Percentiles rank a stretch among this genome's conserved stretches.
phyloP scores from a whole-genome alignment of 768 basidiomycete species.

The Psilocybe tampanensis region DNA sequence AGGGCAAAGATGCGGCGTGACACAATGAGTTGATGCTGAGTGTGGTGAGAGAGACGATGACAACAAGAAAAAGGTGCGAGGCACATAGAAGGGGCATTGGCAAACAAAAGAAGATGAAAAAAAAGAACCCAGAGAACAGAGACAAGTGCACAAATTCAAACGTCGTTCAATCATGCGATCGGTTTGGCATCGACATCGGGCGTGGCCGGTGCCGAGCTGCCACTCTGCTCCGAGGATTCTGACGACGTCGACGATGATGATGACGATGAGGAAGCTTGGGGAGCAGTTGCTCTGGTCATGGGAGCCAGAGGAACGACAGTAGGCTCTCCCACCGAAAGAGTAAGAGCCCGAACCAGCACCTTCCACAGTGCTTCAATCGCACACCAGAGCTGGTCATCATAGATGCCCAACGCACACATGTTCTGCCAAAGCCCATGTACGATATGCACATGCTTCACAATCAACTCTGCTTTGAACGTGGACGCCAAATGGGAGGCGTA shows the following conservation, averaged over 20 bases:
- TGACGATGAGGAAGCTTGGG: background rate
- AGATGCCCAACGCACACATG: slow-evolving; percentile 67
- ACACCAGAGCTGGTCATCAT: slow-evolving; percentile 67
- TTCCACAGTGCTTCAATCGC: slow-evolving; percentile 71
- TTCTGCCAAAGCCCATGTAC: slow-evolving; percentile 77
- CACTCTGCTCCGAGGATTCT: too few relatives aligned
- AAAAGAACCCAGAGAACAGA: too few relatives aligned
- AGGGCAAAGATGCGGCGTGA: too few relatives aligned
- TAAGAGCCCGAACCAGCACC: slow-evolving; percentile 61
- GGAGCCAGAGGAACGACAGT: slow-evolving; percentile 4
- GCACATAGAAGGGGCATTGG: too few relatives aligned
- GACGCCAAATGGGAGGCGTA: slow-evolving; percentile 38
- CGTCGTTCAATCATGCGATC: too few relatives aligned
- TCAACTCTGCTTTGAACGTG: slow-evolving; percentile 45
- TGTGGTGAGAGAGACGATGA: too few relatives aligned
- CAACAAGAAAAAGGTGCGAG: too few relatives aligned
- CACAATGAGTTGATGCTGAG: too few relatives aligned
- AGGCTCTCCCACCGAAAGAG: slow-evolving; percentile 46
- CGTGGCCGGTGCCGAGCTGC: too few relatives aligned
- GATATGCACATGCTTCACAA: slow-evolving; percentile 48
- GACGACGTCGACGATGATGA: background rate
- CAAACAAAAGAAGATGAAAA: too few relatives aligned
- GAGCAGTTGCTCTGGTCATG: background rate
- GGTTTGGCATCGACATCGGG: too few relatives aligned
- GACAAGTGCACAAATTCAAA: too few relatives aligned